Evolutionary conservation across 2,329 filamentous ascomycete species (phyloP).

Genomic region (Claviceps citrina): DNA sequence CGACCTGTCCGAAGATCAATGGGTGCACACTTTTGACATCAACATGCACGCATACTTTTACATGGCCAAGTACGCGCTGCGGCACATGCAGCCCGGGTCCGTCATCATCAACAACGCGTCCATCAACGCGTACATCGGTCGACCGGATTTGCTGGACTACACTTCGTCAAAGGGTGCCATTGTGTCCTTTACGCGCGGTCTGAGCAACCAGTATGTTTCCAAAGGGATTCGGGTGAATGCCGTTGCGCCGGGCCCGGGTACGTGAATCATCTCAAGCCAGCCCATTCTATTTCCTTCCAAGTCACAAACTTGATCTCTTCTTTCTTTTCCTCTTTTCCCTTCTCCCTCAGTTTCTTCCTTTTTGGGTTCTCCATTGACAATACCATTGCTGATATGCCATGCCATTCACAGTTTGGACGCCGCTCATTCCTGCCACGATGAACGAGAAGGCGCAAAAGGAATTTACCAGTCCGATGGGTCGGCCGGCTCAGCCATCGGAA

Average conservation of each 20-base stretch:
- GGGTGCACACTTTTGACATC: slow-evolving; percentile 63
- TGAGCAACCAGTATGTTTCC: slow-evolving; percentile 58
- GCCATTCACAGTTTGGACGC: slow-evolving; percentile 49
- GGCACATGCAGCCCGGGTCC: slow-evolving; percentile 58
- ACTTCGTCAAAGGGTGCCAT: slow-evolving; percentile 68
- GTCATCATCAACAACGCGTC: slow-evolving; percentile 78
- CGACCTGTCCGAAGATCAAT: slow-evolving; percentile 62
- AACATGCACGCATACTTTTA: slow-evolving; percentile 78
- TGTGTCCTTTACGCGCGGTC: slow-evolving; percentile 59
- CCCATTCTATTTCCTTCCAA: too few species aligned
- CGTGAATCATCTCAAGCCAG: too few species aligned
- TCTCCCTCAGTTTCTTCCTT: neutral
- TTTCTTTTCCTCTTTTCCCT: too few species aligned
- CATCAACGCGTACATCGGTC: slow-evolving; percentile 70
- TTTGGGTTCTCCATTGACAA: too few species aligned
- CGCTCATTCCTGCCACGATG: slow-evolving; percentile 61
- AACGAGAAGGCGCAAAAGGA: slow-evolving; percentile 52
- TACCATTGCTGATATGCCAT: too few species aligned
- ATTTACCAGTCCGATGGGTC: slow-evolving; percentile 60
- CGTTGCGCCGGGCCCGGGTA: slow-evolving; percentile 54
- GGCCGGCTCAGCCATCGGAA: slow-evolving; percentile 66
- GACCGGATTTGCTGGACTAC: slow-evolving; percentile 68
- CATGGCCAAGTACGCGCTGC: slow-evolving; percentile 60
- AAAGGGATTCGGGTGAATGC: slow-evolving; percentile 65
- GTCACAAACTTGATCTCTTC: too few species aligned